phyloP scores from a whole-genome alignment of 257 asterid species.

The Perilla frutescens region DNA sequence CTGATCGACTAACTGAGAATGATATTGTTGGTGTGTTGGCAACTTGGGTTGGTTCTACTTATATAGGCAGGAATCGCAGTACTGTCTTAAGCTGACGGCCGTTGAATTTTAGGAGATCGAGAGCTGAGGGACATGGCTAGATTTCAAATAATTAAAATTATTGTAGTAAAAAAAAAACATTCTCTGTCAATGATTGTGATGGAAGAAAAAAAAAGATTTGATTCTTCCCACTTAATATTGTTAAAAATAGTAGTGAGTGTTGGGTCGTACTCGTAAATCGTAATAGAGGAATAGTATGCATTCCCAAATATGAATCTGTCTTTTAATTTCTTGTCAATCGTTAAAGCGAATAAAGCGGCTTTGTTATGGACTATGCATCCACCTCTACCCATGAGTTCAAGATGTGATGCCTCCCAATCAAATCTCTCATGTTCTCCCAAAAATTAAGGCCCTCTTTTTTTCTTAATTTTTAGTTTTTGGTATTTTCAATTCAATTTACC shows the following conservation, averaged over 20 bases:
- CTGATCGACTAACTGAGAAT: neutral
- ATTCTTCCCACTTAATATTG: conserved; percentile 28
- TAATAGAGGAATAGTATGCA: conserved; percentile 37
- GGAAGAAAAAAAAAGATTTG: conserved; percentile 29
- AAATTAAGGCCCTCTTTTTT: neutral
- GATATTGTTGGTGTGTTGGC: conserved; percentile 33
- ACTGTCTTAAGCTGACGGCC: conserved; percentile 16
- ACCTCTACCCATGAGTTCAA: neutral
- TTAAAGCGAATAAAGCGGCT: conserved; percentile 40
- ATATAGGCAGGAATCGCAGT: conserved; percentile 43
- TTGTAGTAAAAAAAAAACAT: neutral
- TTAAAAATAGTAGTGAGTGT: neutral
- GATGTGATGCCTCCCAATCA: conserved; percentile 32
- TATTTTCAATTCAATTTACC: too few relatives aligned
- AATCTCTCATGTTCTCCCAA: conserved; percentile 21
- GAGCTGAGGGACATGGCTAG: neutral
- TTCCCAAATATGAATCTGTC: conserved; percentile 13
- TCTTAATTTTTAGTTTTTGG: too few relatives aligned
- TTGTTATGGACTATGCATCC: conserved; percentile 8
- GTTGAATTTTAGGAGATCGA: neutral
- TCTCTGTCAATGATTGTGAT: conserved; percentile 41
- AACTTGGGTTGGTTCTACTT: conserved; percentile 36
- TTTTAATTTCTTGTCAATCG: conserved; percentile 10
- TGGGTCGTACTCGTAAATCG: neutral
- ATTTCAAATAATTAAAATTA: too few relatives aligned